Evolutionary conservation across 768 basidiomycete species (phyloP).

Genomic region (Boletus sp.): DNA sequence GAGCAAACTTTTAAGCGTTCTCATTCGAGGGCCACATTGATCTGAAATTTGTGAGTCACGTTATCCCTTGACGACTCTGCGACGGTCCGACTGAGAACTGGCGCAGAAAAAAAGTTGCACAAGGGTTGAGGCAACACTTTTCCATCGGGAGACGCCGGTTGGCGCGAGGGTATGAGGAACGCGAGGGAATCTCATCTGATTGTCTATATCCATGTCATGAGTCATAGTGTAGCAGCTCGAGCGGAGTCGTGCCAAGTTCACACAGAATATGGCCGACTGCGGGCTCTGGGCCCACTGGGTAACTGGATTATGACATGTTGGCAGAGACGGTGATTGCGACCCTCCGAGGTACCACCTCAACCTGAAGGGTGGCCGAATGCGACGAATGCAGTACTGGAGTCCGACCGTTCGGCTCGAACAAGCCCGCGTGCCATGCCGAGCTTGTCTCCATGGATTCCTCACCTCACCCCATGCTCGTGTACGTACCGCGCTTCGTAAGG

Average conservation of each 20-base stretch:
- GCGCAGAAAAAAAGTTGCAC: neutral
- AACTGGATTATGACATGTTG: slow-evolving; percentile 1
- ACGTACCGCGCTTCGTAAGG: neutral
- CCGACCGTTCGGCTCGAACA: too few relatives aligned
- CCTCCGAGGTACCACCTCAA: too few relatives aligned
- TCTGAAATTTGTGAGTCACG: neutral
- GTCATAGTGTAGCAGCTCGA: neutral
- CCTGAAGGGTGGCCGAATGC: too few relatives aligned
- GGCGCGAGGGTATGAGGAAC: neutral
- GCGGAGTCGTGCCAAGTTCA: neutral
- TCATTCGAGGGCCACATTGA: neutral
- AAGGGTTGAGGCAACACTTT: neutral
- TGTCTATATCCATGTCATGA: neutral
- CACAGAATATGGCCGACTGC: too few relatives aligned
- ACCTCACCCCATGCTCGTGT: neutral
- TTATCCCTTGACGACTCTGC: neutral
- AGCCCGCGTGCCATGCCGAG: too few relatives aligned
- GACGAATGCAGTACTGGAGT: too few relatives aligned
- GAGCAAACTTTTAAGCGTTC: slow-evolving; percentile 15
- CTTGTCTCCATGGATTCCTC: too few relatives aligned
- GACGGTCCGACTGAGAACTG: neutral
- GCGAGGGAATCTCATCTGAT: neutral
- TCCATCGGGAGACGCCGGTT: neutral
- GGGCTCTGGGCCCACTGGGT: neutral
- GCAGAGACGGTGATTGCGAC: neutral